Evolutionary conservation across 2,329 filamentous ascomycete genomes (phyloP), one percentile per base, ranked within the genome.

Genomic region (Ceratocystis albifundus): DNA sequence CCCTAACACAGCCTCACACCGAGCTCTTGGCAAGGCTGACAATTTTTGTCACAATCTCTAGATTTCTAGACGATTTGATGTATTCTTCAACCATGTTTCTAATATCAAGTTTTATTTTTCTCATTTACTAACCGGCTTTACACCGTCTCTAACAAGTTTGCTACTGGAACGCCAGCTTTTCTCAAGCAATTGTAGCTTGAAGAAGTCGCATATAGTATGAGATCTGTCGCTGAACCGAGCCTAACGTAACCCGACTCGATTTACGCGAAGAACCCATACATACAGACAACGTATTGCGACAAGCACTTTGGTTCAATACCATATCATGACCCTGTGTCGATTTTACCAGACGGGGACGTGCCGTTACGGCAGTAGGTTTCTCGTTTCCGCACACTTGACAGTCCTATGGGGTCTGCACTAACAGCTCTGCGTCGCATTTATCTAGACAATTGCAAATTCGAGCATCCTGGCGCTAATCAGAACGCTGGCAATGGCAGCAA

Each of bases 381-480:
- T 65, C n/a, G n/a, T 20, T 50, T 55, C 44, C 7, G 36, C 25
- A 55, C 28, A n/a, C 30, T 50, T 45, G 36, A 28, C n/a, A 7
- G 44, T 15, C 2, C 12, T 12, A 28, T 17, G n/a, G 46, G 22
- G 41, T 48, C 15, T 55, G 20, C 28, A 45, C 59, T 67, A 48
- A 64, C 48, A 46, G 44, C 15, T 15, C n/a, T 46, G 25, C 28
- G 28, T 65, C 25, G 30, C 45, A 62, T 53, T 61, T 10, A 20
- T 22, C n/a, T 65, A 85, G 83, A 76, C 61, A 77, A 72, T 62
- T 85, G 83, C 71, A 77, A 79, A 66, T 82, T 80, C 71, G 82
- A 85, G 66, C 82, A 85, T 70, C 80, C 75, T 68, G 79, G 70
- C 28, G 73, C 72, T n/a, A 73, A 72, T 64, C 71, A 74, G 55